These are phyloP conservation scores for Tolypocladium cylindrosporum DNA, from an alignment of 2,329 filamentous ascomycete species.

Conservation along the genomic window DNA sequence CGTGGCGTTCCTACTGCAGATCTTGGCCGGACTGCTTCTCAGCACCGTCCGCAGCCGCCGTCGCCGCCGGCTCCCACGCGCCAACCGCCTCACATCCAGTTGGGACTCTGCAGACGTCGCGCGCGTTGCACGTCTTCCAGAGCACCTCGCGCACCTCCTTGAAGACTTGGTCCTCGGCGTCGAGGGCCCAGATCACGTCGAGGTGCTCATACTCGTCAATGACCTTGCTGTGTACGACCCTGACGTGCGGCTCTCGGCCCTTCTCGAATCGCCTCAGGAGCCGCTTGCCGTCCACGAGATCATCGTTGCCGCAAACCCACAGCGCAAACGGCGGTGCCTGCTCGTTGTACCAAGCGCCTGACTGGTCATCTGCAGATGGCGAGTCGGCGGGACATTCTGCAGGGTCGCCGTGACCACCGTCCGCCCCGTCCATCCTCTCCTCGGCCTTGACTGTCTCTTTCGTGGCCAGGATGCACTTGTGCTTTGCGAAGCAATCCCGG, in stretches of 20 bases:
- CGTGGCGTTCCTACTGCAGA: background rate
- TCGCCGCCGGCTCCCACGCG: background rate
- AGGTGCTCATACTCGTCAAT: slow-evolving; percentile 88
- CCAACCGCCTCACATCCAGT: slow-evolving; percentile 43
- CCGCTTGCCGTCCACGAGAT: slow-evolving; percentile 71
- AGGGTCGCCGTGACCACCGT: slow-evolving; percentile 16
- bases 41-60: background rate
- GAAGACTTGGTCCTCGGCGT: slow-evolving; percentile 74
- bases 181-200: slow-evolving; percentile 92
- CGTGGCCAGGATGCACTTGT: slow-evolving; percentile 81
- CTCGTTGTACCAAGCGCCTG: slow-evolving; percentile 65
- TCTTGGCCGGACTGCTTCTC: background rate
- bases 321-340: slow-evolving; percentile 74
- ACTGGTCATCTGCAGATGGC: background rate
- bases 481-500: slow-evolving; percentile 64
- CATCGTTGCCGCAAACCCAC: slow-evolving; percentile 77
- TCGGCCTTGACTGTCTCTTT: slow-evolving; percentile 57
- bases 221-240: slow-evolving; percentile 70
- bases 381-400: background rate
- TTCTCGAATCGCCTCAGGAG: slow-evolving; percentile 65
- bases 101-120: slow-evolving; percentile 52
- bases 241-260: slow-evolving; percentile 71
- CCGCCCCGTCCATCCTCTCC: slow-evolving; percentile 48
- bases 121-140: slow-evolving; percentile 62
- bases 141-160: slow-evolving; percentile 70